Conservation (phyloP, 1,284 basidiomycete species). For the Trichosporon asahii region DNA sequence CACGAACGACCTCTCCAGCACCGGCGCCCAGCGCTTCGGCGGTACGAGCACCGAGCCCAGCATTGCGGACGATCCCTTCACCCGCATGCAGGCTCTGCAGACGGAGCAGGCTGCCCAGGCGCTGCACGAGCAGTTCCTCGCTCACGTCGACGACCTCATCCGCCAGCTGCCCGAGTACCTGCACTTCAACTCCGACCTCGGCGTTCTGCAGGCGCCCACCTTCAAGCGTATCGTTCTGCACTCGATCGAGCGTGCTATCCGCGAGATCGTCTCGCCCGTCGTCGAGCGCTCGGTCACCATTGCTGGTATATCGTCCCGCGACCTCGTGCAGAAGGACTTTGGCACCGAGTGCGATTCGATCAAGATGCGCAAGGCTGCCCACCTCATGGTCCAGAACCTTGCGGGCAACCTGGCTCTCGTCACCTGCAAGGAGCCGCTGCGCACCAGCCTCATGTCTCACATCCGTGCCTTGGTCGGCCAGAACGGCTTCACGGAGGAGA, state of each 20-base stretch:
- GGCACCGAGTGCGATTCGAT: constrained; percentile 89
- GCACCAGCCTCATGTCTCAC: constrained; percentile 87
- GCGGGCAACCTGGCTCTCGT: constrained; percentile 95
- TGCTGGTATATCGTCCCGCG: constrained; percentile 93
- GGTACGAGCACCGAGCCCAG: constrained; percentile 29
- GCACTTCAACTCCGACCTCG: constrained; percentile 65
- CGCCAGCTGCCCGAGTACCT: constrained; percentile 75
- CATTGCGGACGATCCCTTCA: constrained; percentile 37
- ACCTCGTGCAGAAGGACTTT: constrained; percentile 94
- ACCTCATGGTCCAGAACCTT: constrained; percentile 94
- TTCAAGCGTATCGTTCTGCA: constrained; percentile 90
- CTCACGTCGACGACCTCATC: constrained; percentile 55
- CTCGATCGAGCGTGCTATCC: constrained; percentile 89
- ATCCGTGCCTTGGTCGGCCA: constrained; percentile 74
- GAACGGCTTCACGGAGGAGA: constrained; percentile 77
- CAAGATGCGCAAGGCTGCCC: constrained; percentile 85
- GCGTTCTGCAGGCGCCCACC: constrained; percentile 64
- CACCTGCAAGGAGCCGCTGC: constrained; percentile 96
- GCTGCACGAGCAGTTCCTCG: constrained; percentile 50
- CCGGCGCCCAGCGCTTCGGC: constrained; percentile 33
- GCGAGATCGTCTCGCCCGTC: constrained; percentile 97
- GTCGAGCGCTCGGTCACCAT: constrained; percentile 99
- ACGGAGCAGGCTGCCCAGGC: constrained; percentile 48
- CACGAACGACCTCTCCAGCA: constrained; percentile 26
- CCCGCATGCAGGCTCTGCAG: constrained; percentile 48